phyloP scores from a whole-genome alignment of 2,329 filamentous ascomycete genomes.

The Cordyceps cicadae region DNA sequence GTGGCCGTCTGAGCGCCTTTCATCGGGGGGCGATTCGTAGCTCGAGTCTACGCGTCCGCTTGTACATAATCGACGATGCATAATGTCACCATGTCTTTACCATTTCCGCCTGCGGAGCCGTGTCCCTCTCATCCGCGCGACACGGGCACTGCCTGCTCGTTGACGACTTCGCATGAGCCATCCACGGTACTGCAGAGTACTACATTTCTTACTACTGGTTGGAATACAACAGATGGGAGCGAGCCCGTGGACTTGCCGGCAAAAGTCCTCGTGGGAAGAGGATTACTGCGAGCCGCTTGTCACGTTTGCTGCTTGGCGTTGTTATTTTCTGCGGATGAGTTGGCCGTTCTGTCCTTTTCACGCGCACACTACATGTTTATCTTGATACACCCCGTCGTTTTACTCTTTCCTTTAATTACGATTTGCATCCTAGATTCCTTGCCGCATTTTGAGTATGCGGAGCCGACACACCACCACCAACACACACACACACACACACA shows the following conservation, averaged over 20 bases:
- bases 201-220: conserved; percentile 2
- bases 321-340: background rate
- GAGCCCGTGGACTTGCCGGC: conserved; percentile 1
- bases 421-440: conserved; percentile 5
- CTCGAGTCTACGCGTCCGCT: conserved; percentile 13
- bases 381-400: background rate
- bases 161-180: conserved; percentile 42
- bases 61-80: conserved; percentile 24
- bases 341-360: background rate
- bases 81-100: conserved; percentile 19
- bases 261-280: background rate
- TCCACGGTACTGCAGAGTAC: conserved; percentile 30
- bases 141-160: conserved; percentile 25
- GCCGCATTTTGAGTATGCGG: background rate
- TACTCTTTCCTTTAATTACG: background rate
- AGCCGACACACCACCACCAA: background rate
- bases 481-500: background rate
- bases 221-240: conserved; percentile 3
- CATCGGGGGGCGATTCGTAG: conserved; percentile 11
- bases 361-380: background rate
- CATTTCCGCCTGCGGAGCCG: background rate
- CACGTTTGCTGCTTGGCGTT: background rate
- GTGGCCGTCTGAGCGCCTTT: conserved; percentile 18
- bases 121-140: background rate
- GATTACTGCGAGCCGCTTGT: background rate